Conservation (phyloP, 2,329 filamentous ascomycete species). For the Dactylellina haptotyla region DNA sequence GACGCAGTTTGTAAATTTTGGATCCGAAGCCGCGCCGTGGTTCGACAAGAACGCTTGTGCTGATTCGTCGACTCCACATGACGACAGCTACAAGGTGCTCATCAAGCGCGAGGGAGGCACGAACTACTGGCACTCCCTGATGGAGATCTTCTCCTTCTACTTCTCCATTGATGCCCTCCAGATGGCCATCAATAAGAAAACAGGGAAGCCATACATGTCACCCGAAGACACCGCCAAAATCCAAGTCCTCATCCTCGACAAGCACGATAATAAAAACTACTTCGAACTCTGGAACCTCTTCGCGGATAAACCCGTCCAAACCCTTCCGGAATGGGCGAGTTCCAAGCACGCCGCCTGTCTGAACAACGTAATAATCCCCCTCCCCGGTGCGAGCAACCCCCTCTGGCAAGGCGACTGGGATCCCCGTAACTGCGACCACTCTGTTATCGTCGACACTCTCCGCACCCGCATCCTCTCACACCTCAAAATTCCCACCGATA, state of each 20-base stretch:
- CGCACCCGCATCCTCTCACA: constrained; percentile 33
- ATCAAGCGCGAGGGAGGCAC: constrained; percentile 60
- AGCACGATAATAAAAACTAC: constrained; percentile 60
- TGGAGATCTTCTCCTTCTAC: constrained; percentile 60
- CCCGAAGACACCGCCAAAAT: constrained; percentile 56
- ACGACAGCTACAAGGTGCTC: constrained; percentile 57
- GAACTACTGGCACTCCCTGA: constrained; percentile 61
- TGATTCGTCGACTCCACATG: constrained; percentile 11
- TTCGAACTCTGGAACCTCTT: constrained; percentile 62
- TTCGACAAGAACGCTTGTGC: constrained; percentile 27
- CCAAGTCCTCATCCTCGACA: constrained; percentile 61
- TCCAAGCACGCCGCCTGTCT: constrained; percentile 33
- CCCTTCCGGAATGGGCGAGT: constrained; percentile 57
- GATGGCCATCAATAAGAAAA: constrained; percentile 56
- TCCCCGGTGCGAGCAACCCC: constrained; percentile 63
- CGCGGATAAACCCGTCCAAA: constrained; percentile 59
- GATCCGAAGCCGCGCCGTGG: not conserved
- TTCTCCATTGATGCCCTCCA: constrained; percentile 60
- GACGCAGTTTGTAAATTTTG: constrained; percentile 53
- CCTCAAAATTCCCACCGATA: constrained; percentile 27
- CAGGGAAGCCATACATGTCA: constrained; percentile 55
- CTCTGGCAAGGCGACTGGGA: constrained; percentile 63
- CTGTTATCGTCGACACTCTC: constrained; percentile 60
- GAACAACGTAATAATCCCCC: constrained; percentile 61
- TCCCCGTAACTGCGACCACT: constrained; percentile 59